A percentile compares a stretch with the other conserved stretches of the same genome.
phyloP scores from a whole-genome alignment of 169 alveolate genomes.

The Cryptosporidium xiaoi region DNA sequence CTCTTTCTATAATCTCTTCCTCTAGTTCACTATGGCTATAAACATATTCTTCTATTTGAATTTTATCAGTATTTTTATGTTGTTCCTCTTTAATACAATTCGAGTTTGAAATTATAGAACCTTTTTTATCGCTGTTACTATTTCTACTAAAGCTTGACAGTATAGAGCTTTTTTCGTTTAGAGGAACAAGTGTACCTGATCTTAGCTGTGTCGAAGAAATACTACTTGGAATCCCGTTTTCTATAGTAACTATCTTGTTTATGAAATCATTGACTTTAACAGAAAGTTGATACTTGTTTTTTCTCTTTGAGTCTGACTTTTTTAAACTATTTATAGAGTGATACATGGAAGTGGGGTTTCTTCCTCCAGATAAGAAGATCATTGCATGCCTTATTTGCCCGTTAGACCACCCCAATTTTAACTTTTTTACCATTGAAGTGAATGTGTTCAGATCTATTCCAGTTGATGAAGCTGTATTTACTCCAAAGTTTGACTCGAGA shows the following conservation, averaged over 20 bases:
- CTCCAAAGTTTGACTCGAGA: slow-evolving; percentile 54
- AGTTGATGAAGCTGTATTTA: slow-evolving; percentile 62
- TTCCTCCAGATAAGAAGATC: slow-evolving; percentile 65
- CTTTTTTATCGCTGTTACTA: slow-evolving; percentile 8
- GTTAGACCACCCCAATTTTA: slow-evolving; percentile 60
- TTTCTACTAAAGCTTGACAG: slow-evolving; percentile 8
- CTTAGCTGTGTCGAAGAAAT: slow-evolving; percentile 34
- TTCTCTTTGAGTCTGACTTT: slow-evolving; percentile 15
- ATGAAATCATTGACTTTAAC: slow-evolving; percentile 71
- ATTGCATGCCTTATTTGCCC: slow-evolving; percentile 73
- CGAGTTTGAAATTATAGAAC: slow-evolving; percentile 13
- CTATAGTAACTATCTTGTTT: slow-evolving; percentile 54
- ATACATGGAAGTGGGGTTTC: slow-evolving; percentile 31
- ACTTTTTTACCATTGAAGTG: slow-evolving; percentile 43
- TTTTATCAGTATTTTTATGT: slow-evolving; percentile 17
- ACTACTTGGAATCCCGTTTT: slow-evolving; percentile 66
- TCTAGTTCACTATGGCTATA: slow-evolving; percentile 67
- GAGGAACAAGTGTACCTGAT: background rate
- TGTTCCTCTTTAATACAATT: slow-evolving; percentile 18
- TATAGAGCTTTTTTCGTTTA: slow-evolving; percentile 13
- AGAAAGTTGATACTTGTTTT: slow-evolving; percentile 31
- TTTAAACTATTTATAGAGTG: slow-evolving; percentile 3
- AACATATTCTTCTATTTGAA: slow-evolving; percentile 45
- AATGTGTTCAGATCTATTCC: slow-evolving; percentile 66
- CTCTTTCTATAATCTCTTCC: slow-evolving; percentile 53